Evolutionary conservation across 192 early-diverging fungal genomes (phyloP), one percentile per base, ranked within the genome.

Genomic region (Borealophlyctis nickersoniae): DNA sequence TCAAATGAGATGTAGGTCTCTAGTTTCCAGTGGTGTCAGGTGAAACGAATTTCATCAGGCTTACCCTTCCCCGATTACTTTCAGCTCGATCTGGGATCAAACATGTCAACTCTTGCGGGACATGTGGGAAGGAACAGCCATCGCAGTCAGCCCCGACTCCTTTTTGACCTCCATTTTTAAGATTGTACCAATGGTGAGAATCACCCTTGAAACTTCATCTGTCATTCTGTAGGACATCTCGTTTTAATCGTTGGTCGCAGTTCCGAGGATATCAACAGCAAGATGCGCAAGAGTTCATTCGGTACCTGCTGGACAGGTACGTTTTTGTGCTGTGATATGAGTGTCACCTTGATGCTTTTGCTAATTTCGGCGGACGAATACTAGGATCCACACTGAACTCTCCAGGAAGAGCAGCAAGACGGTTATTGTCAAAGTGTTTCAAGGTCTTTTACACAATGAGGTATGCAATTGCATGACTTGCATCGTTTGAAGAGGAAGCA

Each of bases 261-360:
- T 66, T 58, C 26, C 16, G 52, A 9, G 69, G 69, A 5, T 71
- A 66, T 48, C 63, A 66, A 48, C 69, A 71, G 54, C 69, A 71
- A 36, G 69, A 71, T 36, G 57, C 58, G 22, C 69, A 71, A 48
- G 69, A 71, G 28, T 71, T 71, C 35, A 34, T 71, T 11, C 63
- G 63, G 7, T 56, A 58, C 4, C 55, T 71, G 2, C 63, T 71
- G 0, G 69, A 71, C 28, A 26, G 35, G 32, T 55, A 30, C 19
- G 24, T 2, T 19, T 45, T 45, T n/a, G n/a, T n/a, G n/a, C n/a
- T n/a, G n/a, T n/a, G n/a, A n/a, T n/a, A n/a, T n/a, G n/a, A n/a
- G n/a, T n/a, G n/a, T n/a, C n/a, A n/a, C n/a, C n/a, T n/a, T n/a
- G n/a, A n/a, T n/a, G n/a, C n/a, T n/a, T n/a, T n/a, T n/a, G 49